Base-by-base conservation (phyloP, 2,329 filamentous ascomycete species). In the Hymenotorrendiella dingleyae region DNA sequence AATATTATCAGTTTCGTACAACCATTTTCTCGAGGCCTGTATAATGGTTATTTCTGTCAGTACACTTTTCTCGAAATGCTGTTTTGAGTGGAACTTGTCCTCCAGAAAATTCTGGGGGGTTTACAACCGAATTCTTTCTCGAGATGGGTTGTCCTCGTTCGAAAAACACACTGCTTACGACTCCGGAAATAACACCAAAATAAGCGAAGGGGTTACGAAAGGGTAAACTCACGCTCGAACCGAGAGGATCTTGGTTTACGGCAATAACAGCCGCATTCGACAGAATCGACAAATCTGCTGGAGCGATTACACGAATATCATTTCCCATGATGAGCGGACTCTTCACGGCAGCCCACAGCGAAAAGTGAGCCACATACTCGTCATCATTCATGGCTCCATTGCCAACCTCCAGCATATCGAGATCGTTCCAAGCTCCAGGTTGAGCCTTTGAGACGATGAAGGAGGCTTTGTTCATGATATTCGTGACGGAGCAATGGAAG, bases 11-110 rank as follows among this genome's bases (percentile, higher is more conserved):
- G 68, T 63, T 28, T 62, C 56, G 50, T 68, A 66, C 39, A 67
- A 63, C 66, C 70, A 73, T 26, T 64, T 62, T 8, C 72, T 64
- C 16, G 63, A 54, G 3, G 67, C 70, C n/a, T n/a, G n/a, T n/a
- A n/a, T n/a, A n/a, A n/a, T n/a, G n/a, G n/a, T n/a, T n/a, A n/a
- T n/a, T n/a, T n/a, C n/a, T n/a, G n/a, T n/a, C n/a, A n/a, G n/a
- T n/a, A n/a, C n/a, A n/a, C n/a, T n/a, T n/a, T n/a, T n/a, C n/a
- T n/a, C n/a, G n/a, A n/a, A n/a, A n/a, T n/a, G n/a, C n/a, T n/a
- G n/a, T n/a, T n/a, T n/a, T n/a, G n/a, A n/a, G n/a, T n/a, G n/a
- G n/a, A n/a, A n/a, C n/a, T n/a, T n/a, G n/a, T n/a, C n/a, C n/a
- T n/a, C n/a, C n/a, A n/a, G n/a, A n/a, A n/a, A n/a, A n/a, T n/a